phyloP scores from a whole-genome alignment of 2,329 filamentous ascomycete species.

The Aspergillus quadricinctus region DNA sequence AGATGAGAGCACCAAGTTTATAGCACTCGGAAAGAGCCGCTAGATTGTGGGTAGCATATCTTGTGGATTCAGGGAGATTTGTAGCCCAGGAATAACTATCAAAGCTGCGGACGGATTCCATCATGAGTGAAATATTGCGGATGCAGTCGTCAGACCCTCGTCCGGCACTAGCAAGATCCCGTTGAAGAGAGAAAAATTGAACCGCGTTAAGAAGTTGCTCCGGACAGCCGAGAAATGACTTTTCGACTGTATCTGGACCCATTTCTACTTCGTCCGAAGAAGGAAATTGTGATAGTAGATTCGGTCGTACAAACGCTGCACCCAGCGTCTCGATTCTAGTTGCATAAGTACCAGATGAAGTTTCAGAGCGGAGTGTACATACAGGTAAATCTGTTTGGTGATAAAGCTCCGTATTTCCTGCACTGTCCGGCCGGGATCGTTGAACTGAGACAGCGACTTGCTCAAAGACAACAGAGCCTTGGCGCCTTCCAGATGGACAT shows the following conservation, averaged over 20 bases:
- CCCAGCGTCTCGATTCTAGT: conserved; percentile 32
- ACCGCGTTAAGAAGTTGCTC: conserved; percentile 28
- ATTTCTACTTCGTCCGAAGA: conserved; percentile 10
- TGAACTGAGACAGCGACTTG: conserved; percentile 5
- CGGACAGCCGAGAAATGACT: conserved; percentile 35
- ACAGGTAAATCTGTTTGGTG: conserved; percentile 28
- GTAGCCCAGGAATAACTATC: conserved; percentile 25
- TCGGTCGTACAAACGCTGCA: conserved; percentile 29
- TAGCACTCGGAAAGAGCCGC: conserved; percentile 25
- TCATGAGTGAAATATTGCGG: conserved; percentile 1
- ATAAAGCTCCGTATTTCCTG: conserved; percentile 27
- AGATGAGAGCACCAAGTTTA: conserved; percentile 26
- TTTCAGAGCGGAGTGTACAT: conserved; percentile 2
- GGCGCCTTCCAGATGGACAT: conserved; percentile 29
- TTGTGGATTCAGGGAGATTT: conserved; percentile 13
- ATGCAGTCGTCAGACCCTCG: conserved; percentile 5
- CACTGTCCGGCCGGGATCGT: conserved; percentile 23
- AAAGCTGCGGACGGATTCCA: conserved; percentile 20
- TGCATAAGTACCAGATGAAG: too few species aligned
- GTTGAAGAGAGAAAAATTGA: conserved; percentile 22
- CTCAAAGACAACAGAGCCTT: conserved; percentile 24
- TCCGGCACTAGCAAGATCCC: conserved; percentile 19
- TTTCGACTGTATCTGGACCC: conserved; percentile 26
- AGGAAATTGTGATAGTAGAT: conserved; percentile 21
- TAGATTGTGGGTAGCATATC: conserved; percentile 16